Base-by-base conservation (phyloP, 306 rosid genomes). In the Cucurbita ficifolia region DNA sequence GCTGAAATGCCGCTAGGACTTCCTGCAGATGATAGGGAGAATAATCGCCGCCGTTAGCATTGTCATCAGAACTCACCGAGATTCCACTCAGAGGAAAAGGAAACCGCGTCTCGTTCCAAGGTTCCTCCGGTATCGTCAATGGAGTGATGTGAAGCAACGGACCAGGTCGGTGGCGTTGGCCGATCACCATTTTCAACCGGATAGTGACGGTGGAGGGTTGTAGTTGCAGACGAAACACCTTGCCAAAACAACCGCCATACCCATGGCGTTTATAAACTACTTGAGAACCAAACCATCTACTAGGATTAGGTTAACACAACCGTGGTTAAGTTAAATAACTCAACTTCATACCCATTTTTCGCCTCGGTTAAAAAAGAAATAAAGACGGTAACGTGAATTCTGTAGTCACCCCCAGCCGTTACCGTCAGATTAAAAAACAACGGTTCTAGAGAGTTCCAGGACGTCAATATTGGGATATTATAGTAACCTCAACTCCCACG, bases 61-160 rank as follows among this genome's bases (percentile, higher is more conserved):
- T 85, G 78, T 75, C 16, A 67, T 88, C 88, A 3, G 87, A 75
- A 75, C 40, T 76, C 0, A 64, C 73, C 40, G 86, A 80, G 73
- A 87, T 79, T 4, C 82, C 88, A 11, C 85, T 80, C 0, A 81
- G 7, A 0, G 81, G 82, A 56, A 54, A 86, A 17, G 89, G 63
- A 0, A 92, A 81, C 75, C 57, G 81, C 19, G 86, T 72, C 48
- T 90, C 96, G 0, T 55, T 73, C 73, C 84, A 79, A 10, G 81
- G 88, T 77, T 91, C 96, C 0, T 87, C 96, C 1, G 79, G 70
- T 14, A 78, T 58, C 8, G 76, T 63, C 92, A 96, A 89, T 0
- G 97, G 95, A 13, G 95, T 96, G 0, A 89, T 86, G 38, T 84
- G 91, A 0, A 91, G 77, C 75, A 92, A 85, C n/a, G 92, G 96